A percentile compares a stretch with the other conserved stretches of the same genome.
phyloP scores from a whole-genome alignment of 1,284 basidiomycete species.

The Rhodotorula sp. region DNA sequence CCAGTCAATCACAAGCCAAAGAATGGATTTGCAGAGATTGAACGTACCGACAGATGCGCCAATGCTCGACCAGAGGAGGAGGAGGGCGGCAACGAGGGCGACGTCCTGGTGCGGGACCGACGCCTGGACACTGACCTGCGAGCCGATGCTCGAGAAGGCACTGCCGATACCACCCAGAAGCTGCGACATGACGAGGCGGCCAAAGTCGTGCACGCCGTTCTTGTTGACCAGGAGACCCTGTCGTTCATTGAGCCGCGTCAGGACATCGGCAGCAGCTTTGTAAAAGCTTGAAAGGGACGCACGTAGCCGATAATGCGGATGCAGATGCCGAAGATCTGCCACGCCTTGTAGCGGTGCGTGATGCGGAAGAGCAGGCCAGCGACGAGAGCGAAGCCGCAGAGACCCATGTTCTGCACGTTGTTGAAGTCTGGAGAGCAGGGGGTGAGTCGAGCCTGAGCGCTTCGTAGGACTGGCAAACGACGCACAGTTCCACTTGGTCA shows the following conservation, averaged over 20 bases:
- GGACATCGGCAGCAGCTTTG: no score
- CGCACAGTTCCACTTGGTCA: not conserved
- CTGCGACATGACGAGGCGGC: slow-evolving; percentile 40
- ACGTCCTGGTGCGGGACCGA: slow-evolving; percentile 48
- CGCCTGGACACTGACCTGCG: slow-evolving; percentile 46
- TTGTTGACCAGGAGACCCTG: slow-evolving; percentile 29
- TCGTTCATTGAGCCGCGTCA: no score
- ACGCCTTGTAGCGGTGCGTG: slow-evolving; percentile 54
- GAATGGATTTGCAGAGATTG: no score
- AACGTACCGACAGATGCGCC: slow-evolving; percentile 36
- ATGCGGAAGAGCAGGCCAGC: slow-evolving; percentile 53
- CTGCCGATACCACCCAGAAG: slow-evolving; percentile 15
- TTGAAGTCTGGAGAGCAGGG: slow-evolving; percentile 32
- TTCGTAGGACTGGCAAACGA: not conserved
- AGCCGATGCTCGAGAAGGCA: slow-evolving; percentile 40
- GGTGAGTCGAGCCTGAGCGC: no score
- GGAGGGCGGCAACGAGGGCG: slow-evolving; percentile 44
- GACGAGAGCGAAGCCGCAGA: slow-evolving; percentile 52
- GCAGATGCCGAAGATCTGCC: slow-evolving; percentile 39
- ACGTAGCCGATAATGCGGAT: slow-evolving; percentile 33
- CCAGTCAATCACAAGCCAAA: no score
- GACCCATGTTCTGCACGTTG: slow-evolving; percentile 45
- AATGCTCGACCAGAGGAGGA: slow-evolving; percentile 44
- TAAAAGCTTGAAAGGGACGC: no score
- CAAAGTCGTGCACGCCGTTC: slow-evolving; percentile 30